These are phyloP conservation scores for Monosporozyma aquatica DNA, from an alignment of 805 yeast species.

Conservation along the genomic window DNA sequence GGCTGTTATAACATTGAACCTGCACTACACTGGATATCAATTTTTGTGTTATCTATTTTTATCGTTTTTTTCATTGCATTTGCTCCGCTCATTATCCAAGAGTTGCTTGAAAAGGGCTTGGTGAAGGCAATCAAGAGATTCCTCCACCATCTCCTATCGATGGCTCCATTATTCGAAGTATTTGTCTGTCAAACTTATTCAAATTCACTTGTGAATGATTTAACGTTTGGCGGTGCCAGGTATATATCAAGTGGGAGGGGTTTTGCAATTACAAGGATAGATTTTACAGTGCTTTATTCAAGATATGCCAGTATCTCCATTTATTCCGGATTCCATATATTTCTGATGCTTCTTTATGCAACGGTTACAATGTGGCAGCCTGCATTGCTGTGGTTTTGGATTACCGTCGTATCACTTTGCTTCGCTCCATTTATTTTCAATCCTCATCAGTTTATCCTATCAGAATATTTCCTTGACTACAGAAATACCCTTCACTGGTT, in stretches of 20 bases:
- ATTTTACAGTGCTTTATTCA: slow-evolving; percentile 64
- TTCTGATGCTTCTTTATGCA: slow-evolving; percentile 65
- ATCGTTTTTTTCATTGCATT: slow-evolving; percentile 90
- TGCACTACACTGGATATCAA: slow-evolving; percentile 80
- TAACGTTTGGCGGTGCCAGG: slow-evolving; percentile 84
- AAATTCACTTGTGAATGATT: slow-evolving; percentile 60
- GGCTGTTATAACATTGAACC: slow-evolving; percentile 86
- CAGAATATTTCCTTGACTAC: slow-evolving; percentile 65
- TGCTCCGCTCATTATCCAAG: slow-evolving; percentile 80
- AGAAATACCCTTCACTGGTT: slow-evolving; percentile 62
- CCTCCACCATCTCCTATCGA: slow-evolving; percentile 63
- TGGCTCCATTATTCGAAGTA: slow-evolving; percentile 89
- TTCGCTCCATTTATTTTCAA: slow-evolving; percentile 68
- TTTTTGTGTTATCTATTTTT: slow-evolving; percentile 81
- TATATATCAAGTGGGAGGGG: slow-evolving; percentile 93
- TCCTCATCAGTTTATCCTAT: slow-evolving; percentile 66
- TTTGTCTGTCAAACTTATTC: slow-evolving; percentile 93
- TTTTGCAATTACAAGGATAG: slow-evolving; percentile 74
- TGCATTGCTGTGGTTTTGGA: slow-evolving; percentile 66
- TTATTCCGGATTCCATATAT: slow-evolving; percentile 63
- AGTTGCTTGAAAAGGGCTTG: slow-evolving; percentile 75
- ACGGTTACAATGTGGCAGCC: slow-evolving; percentile 76
- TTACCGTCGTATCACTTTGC: slow-evolving; percentile 54
- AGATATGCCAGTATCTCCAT: slow-evolving; percentile 70
- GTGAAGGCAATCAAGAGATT: slow-evolving; percentile 66